These are phyloP conservation scores for Hylodesmum podocarpum DNA, from an alignment of 306 rosid species.

Conservation along the genomic window DNA sequence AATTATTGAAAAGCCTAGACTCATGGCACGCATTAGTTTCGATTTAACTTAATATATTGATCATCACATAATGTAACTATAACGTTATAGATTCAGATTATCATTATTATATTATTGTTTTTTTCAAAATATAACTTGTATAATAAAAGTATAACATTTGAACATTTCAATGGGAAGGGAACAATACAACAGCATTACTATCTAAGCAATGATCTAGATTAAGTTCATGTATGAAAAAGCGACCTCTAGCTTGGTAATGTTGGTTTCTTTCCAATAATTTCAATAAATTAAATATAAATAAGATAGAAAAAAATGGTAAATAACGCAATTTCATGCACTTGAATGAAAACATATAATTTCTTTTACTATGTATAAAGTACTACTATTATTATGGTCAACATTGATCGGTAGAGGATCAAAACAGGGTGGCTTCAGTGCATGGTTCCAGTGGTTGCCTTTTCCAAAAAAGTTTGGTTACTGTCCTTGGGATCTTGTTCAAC, in stretches of 20 bases:
- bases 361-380: background rate
- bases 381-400: background rate
- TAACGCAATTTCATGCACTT: no score
- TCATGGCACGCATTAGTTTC: background rate
- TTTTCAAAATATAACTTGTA: background rate
- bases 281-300: no score
- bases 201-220: background rate
- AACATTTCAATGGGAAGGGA: background rate
- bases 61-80: background rate
- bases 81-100: no score
- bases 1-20: background rate
- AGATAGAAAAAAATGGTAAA: no score
- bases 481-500: constrained; percentile 37
- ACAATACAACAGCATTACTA: background rate
- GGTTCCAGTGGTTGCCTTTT: constrained; percentile 19
- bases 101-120: background rate
- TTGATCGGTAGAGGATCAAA: background rate
- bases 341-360: no score
- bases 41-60: background rate
- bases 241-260: background rate
- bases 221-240: background rate
- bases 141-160: background rate
- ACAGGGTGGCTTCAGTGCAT: constrained; percentile 7
- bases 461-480: constrained; percentile 16
- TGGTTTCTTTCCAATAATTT: no score